Evolutionary conservation across 345 rosid genomes (phyloP).

Genomic region (Corchorus capsularis): DNA sequence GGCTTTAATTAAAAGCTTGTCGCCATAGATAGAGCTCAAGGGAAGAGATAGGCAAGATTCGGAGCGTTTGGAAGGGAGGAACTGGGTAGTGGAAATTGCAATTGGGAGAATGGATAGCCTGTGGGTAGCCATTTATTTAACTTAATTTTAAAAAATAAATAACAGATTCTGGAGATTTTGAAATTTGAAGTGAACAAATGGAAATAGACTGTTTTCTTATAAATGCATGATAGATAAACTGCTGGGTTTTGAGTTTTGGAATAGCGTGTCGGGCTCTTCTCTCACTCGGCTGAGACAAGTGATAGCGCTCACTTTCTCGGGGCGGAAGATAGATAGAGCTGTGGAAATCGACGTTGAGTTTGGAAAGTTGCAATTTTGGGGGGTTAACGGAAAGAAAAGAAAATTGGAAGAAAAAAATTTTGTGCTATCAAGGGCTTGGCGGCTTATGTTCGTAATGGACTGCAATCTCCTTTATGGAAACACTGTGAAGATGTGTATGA

Average conservation of each 20-base stretch:
- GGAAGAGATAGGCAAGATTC: constrained; percentile 30
- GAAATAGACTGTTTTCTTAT: neutral
- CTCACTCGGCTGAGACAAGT: neutral
- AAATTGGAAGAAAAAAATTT: neutral
- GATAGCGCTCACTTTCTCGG: neutral
- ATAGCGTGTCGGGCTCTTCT: neutral
- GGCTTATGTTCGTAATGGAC: no score
- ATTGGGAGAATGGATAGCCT: constrained; percentile 48
- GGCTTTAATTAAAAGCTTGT: constrained; percentile 39
- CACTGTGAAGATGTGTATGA: no score
- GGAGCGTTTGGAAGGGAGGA: constrained; percentile 20
- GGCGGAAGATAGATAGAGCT: neutral
- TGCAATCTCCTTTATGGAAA: no score
- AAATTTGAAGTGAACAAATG: neutral
- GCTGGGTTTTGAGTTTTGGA: neutral
- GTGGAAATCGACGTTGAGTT: neutral
- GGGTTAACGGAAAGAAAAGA: neutral
- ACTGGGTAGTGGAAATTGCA: constrained; percentile 36
- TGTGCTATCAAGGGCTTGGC: neutral
- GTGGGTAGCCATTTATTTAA: constrained; percentile 48
- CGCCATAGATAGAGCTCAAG: constrained; percentile 45
- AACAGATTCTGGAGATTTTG: neutral
- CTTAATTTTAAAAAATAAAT: neutral
- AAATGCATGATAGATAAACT: neutral
- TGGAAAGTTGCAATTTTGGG: neutral